Percentiles rank a stretch among this genome's conserved stretches.
Evolutionary conservation across 345 rosid species (phyloP).

Genomic region (Camelina laxa): DNA sequence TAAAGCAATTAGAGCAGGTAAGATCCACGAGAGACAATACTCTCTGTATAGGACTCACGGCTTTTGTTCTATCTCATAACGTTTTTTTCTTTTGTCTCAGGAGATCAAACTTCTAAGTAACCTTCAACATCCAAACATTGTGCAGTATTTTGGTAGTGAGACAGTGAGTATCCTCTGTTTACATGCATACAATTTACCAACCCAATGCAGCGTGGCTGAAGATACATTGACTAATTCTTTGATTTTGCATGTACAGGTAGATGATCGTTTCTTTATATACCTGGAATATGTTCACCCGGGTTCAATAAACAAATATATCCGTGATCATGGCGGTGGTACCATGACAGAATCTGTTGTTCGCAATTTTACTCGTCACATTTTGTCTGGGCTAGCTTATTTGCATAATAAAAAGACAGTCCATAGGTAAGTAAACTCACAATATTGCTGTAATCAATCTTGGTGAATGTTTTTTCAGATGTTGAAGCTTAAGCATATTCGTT

Average conservation of each 20-base stretch:
- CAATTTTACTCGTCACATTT: slow-evolving; percentile 90
- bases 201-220: not conserved
- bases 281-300: slow-evolving; percentile 98
- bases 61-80: slow-evolving; percentile 2
- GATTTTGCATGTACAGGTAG: slow-evolving; percentile 55
- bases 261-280: slow-evolving; percentile 83
- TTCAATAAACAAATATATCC: slow-evolving; percentile 82
- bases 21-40: slow-evolving; percentile 16
- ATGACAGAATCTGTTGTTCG: slow-evolving; percentile 93
- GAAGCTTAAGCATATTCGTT: slow-evolving; percentile 29
- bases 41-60: not conserved
- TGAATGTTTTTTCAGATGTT: slow-evolving; percentile 12
- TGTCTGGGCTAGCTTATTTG: slow-evolving; percentile 87
- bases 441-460: slow-evolving; percentile 14
- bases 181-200: slow-evolving; percentile 8
- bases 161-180: slow-evolving; percentile 64
- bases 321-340: slow-evolving; percentile 90
- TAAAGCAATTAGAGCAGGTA: slow-evolving; percentile 92
- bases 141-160: slow-evolving; percentile 98
- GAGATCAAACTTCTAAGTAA: slow-evolving; percentile 93
- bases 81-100: slow-evolving; percentile 48
- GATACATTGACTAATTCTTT: slow-evolving; percentile 20
- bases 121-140: slow-evolving; percentile 92
- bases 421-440: slow-evolving; percentile 54
- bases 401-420: slow-evolving; percentile 91